Percentiles rank a stretch among this genome's conserved stretches.
Conservation (phyloP, 2,329 filamentous ascomycete species). For the Penicillium sclerotiorum region DNA sequence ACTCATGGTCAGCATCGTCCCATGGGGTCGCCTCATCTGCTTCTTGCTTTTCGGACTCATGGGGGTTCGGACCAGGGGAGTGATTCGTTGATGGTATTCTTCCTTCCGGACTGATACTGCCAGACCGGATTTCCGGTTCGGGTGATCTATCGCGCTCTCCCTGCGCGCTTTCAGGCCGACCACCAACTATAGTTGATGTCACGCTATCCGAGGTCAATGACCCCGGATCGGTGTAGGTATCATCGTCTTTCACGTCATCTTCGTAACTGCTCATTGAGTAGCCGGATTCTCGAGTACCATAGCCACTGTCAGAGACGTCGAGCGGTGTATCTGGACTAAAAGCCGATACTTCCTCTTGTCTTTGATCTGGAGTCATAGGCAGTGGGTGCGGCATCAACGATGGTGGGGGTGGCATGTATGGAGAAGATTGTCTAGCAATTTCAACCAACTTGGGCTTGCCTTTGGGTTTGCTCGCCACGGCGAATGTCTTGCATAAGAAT, state of each 20-base stretch:
- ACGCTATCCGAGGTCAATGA: conserved; percentile 31
- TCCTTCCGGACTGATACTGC: conserved; percentile 23
- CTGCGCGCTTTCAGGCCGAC: conserved; percentile 22
- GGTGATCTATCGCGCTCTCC: conserved; percentile 18
- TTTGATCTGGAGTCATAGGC: conserved; percentile 39
- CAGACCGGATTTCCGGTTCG: conserved; percentile 26
- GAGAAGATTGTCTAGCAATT: conserved; percentile 40
- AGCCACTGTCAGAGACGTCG: conserved; percentile 39
- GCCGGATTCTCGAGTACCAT: conserved; percentile 32
- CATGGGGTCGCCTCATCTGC: conserved; percentile 33
- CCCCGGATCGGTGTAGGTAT: conserved; percentile 27
- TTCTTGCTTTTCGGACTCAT: conserved; percentile 30
- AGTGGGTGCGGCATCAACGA: conserved; percentile 24
- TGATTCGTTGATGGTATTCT: conserved; percentile 17
- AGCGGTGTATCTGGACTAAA: conserved; percentile 44
- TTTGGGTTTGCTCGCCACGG: conserved; percentile 41
- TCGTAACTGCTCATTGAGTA: conserved; percentile 29
- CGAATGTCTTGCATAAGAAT: conserved; percentile 29
- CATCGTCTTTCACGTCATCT: conserved; percentile 33
- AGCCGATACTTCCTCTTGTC: conserved; percentile 40
- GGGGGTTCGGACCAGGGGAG: conserved; percentile 23
- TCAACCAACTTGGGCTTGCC: conserved; percentile 43
- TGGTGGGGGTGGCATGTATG: conserved; percentile 28
- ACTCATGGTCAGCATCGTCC: conserved; percentile 34
- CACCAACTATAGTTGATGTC: conserved; percentile 29